phyloP scores from a whole-genome alignment of 75 land plant genomes.

The Picea glauca region DNA sequence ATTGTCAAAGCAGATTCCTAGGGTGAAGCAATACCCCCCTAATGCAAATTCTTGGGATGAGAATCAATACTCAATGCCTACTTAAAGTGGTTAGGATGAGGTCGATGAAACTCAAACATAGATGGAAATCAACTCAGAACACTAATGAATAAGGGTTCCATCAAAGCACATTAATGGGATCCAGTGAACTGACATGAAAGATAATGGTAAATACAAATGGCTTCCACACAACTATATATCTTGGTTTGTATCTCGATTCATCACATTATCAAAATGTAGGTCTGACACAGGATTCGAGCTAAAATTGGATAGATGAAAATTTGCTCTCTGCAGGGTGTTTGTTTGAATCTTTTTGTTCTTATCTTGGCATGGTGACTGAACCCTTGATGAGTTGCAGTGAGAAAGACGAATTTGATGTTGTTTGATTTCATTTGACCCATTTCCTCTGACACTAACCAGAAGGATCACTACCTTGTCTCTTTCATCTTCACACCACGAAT shows the following conservation, averaged over 20 bases:
- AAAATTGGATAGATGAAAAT: constrained; percentile 12
- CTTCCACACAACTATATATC: not conserved
- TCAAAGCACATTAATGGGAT: not conserved
- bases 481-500: constrained; percentile 50
- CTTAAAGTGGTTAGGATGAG: not conserved
- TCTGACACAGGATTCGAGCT: not conserved
- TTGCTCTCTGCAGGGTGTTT: constrained; percentile 30
- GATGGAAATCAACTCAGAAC: not conserved
- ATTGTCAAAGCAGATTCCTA: not conserved
- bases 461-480: constrained; percentile 45
- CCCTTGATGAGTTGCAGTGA: constrained; percentile 18
- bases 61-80: not conserved
- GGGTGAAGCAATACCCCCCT: not conserved
- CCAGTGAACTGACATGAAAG: not conserved
- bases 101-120: not conserved
- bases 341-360: constrained; percentile 10
- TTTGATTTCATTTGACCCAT: constrained; percentile 16
- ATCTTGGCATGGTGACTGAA: not conserved
- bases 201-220: not conserved
- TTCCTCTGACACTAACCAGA: constrained; percentile 37
- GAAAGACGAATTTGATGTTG: constrained; percentile 30
- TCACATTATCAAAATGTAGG: not conserved
- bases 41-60: not conserved
- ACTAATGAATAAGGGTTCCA: not conserved
- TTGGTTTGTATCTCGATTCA: no score